Evolutionary conservation across 345 rosid species (phyloP).

Genomic region (Linum usitatissimum): DNA sequence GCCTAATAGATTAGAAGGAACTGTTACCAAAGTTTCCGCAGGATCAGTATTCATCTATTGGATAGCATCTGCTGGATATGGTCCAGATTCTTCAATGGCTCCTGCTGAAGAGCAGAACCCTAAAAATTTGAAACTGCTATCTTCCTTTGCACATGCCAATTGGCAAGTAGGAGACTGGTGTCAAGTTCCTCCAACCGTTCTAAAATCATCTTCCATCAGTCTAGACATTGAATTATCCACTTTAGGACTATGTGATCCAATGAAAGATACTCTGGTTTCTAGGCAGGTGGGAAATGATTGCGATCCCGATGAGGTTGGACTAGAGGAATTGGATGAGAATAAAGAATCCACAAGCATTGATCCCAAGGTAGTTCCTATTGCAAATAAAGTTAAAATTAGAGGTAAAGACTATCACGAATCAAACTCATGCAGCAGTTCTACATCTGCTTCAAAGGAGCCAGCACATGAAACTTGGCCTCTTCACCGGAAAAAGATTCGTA

Average conservation of each 20-base stretch:
- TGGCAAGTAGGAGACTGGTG: slow-evolving; percentile 98
- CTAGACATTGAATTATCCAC: slow-evolving; percentile 44
- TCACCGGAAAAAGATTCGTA: slow-evolving; percentile 86
- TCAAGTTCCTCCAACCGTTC: slow-evolving; percentile 46
- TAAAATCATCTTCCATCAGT: slow-evolving; percentile 31
- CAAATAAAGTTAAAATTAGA: slow-evolving; percentile 21
- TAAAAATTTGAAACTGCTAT: slow-evolving; percentile 64
- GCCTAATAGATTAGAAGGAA: slow-evolving; percentile 82
- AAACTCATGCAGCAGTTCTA: slow-evolving; percentile 38
- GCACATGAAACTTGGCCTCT: slow-evolving; percentile 73
- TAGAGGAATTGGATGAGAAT: slow-evolving; percentile 38
- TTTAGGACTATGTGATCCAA: slow-evolving; percentile 38
- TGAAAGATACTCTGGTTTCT: slow-evolving; percentile 22
- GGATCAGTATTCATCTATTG: slow-evolving; percentile 86
- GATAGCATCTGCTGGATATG: slow-evolving; percentile 95
- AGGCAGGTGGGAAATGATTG: slow-evolving; percentile 26
- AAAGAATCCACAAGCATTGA: slow-evolving; percentile 30
- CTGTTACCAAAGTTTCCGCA: slow-evolving; percentile 74
- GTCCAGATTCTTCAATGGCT: slow-evolving; percentile 68
- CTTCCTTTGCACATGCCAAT: slow-evolving; percentile 79
- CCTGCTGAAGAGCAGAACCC: slow-evolving; percentile 96
- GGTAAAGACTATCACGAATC: slow-evolving; percentile 29
- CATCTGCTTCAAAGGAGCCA: slow-evolving; percentile 53
- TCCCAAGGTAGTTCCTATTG: slow-evolving; percentile 25
- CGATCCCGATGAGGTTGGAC: slow-evolving; percentile 34